A percentile compares a stretch with the other conserved stretches of the same genome.
Conservation (phyloP, 1,284 basidiomycete species). For the Pseudomicrostroma phylloplanum region DNA sequence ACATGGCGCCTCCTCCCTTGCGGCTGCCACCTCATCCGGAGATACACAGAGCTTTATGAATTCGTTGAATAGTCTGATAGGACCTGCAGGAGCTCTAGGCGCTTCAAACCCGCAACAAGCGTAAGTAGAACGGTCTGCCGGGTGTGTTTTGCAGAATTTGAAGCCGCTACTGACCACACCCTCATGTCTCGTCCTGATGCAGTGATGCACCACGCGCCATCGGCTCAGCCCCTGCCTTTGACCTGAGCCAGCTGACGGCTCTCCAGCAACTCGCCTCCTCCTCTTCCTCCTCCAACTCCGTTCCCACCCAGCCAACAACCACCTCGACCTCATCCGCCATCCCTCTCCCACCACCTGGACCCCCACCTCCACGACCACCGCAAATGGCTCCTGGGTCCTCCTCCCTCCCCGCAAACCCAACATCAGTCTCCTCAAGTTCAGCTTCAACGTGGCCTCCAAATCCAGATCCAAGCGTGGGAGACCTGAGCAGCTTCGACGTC, state of each 20-base stretch:
- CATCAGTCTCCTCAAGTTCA: neutral
- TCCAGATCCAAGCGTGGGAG: neutral
- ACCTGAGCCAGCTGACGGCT: conserved; percentile 3
- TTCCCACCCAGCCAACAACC: neutral
- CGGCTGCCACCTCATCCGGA: neutral
- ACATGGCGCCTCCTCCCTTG: neutral
- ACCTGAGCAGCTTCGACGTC: neutral
- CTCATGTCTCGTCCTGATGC: neutral
- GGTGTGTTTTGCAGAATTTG: no score
- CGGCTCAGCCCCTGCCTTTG: neutral
- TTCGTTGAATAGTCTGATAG: neutral
- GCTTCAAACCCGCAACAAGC: neutral
- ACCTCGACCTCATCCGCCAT: neutral
- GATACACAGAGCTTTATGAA: conserved; percentile 3
- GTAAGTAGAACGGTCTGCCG: no score
- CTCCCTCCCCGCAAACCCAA: neutral
- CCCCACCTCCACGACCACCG: neutral
- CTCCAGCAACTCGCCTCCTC: neutral
- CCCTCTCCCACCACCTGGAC: neutral
- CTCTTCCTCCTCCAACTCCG: neutral
- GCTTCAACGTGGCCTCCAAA: neutral
- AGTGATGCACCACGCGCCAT: neutral
- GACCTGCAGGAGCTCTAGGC: neutral
- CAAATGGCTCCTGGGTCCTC: neutral
- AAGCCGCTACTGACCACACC: neutral